A percentile compares a stretch with the other conserved stretches of the same genome.
Evolutionary conservation across 768 basidiomycete genomes (phyloP).

Genomic region (Lyophyllum shimeji): DNA sequence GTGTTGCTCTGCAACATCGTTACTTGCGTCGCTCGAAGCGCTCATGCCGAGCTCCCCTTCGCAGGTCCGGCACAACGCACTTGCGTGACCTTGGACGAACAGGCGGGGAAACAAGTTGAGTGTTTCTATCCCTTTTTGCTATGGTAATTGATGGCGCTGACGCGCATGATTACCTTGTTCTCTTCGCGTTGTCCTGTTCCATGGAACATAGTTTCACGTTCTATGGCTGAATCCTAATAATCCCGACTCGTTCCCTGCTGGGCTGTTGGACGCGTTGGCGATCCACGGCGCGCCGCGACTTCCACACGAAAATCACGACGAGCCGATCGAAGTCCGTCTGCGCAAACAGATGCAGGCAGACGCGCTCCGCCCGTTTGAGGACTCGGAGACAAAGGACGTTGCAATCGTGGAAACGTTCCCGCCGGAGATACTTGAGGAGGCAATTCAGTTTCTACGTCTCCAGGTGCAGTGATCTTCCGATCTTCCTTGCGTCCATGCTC

Average conservation of each 20-base stretch:
- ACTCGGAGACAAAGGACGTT: slow-evolving; percentile 32
- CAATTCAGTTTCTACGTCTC: slow-evolving; percentile 63
- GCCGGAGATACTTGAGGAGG: slow-evolving; percentile 64
- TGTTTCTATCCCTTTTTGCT: background rate
- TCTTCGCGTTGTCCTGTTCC: background rate
- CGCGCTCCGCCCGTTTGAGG: slow-evolving; percentile 56
- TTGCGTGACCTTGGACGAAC: slow-evolving; percentile 74
- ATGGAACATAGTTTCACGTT: slow-evolving; percentile 66
- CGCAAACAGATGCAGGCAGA: slow-evolving; percentile 75
- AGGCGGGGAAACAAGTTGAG: slow-evolving; percentile 59
- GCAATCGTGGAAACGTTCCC: slow-evolving; percentile 37
- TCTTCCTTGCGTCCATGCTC: slow-evolving; percentile 3
- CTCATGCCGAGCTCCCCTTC: slow-evolving; percentile 1
- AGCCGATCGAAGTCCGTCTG: slow-evolving; percentile 50
- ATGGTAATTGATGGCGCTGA: slow-evolving; percentile 1
- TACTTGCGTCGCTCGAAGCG: background rate
- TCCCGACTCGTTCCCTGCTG: slow-evolving; percentile 63
- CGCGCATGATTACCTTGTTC: background rate
- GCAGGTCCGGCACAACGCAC: slow-evolving; percentile 68
- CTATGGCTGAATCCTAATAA: slow-evolving; percentile 74
- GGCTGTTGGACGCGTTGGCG: slow-evolving; percentile 57
- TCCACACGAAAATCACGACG: slow-evolving; percentile 25
- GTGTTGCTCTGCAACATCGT: slow-evolving; percentile 15
- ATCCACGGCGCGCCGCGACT: slow-evolving; percentile 31
- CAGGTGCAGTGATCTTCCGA: slow-evolving; percentile 40